Conservation (phyloP, 768 basidiomycete genomes). For the Sporobolomyces pararoseus region DNA sequence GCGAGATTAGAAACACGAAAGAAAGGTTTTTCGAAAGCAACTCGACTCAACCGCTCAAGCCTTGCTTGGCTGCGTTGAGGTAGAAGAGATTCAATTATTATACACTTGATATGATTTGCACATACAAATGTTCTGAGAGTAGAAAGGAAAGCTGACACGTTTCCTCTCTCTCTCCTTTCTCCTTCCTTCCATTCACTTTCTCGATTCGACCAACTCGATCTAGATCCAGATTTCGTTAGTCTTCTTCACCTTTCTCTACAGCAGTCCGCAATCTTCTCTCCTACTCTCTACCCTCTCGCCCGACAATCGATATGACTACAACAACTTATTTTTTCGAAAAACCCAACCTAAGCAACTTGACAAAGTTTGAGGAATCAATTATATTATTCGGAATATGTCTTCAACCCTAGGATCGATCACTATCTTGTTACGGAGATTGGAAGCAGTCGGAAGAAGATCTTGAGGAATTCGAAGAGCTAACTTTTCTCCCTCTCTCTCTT, state of each 20-base stretch:
- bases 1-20: no score
- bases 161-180: neutral
- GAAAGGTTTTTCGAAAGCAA: no score
- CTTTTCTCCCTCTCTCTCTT: neutral
- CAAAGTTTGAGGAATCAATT: conserved; percentile 16
- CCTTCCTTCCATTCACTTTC: neutral
- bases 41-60: neutral
- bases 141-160: conserved; percentile 2
- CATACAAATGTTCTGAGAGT: neutral
- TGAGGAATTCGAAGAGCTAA: neutral
- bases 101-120: conserved; percentile 22
- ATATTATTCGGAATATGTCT: conserved; percentile 4
- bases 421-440: neutral
- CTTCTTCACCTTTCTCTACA: neutral
- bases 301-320: conserved; percentile 10
- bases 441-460: no score
- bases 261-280: neutral
- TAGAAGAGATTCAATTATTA: neutral
- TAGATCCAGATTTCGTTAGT: conserved; percentile 6
- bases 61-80: neutral
- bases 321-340: neutral
- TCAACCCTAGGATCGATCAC: conserved; percentile 21
- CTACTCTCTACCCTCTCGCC: neutral
- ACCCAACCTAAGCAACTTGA: conserved; percentile 15
- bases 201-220: neutral